phyloP scores from a whole-genome alignment of 305 asterid species.

The Fraxinus sp. region DNA sequence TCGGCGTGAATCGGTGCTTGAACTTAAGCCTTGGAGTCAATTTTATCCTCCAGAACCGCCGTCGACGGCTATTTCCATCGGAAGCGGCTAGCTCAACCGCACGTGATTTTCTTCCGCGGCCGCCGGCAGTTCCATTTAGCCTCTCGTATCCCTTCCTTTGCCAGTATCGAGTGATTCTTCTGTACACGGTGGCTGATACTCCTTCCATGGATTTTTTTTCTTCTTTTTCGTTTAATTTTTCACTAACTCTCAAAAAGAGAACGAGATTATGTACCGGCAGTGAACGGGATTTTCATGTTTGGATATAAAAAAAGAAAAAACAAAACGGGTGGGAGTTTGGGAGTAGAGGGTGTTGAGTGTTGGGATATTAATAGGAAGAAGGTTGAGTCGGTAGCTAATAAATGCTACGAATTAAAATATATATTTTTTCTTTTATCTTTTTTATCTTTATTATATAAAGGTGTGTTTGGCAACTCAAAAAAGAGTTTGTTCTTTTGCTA shows the following conservation, averaged over 20 bases:
- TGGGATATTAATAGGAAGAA: conserved; percentile 22
- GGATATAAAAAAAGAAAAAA: background rate
- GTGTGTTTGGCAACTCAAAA: background rate
- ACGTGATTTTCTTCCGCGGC: conserved; percentile 28
- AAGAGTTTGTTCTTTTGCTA: background rate
- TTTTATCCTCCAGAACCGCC: conserved; percentile 52
- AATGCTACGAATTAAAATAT: conserved; percentile 20
- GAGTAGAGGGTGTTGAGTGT: conserved; percentile 8
- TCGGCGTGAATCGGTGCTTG: conserved; percentile 23
- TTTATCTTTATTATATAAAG: background rate
- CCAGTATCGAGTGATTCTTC: conserved; percentile 57
- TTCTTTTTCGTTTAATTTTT: background rate
- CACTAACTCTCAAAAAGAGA: background rate
- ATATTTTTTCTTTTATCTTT: background rate
- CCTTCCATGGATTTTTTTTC: conserved; percentile 37
- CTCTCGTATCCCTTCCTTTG: conserved; percentile 52
- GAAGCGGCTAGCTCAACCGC: conserved; percentile 26
- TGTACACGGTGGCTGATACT: conserved; percentile 21
- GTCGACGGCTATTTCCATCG: conserved; percentile 20
- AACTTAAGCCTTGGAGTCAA: conserved; percentile 46
- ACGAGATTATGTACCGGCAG: background rate
- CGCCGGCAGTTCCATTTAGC: conserved; percentile 24
- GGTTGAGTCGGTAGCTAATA: conserved; percentile 21
- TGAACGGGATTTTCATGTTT: conserved; percentile 27
- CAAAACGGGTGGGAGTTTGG: conserved; percentile 34